Conservation (phyloP, 768 basidiomycete genomes). For the Kwoniella sp. region DNA sequence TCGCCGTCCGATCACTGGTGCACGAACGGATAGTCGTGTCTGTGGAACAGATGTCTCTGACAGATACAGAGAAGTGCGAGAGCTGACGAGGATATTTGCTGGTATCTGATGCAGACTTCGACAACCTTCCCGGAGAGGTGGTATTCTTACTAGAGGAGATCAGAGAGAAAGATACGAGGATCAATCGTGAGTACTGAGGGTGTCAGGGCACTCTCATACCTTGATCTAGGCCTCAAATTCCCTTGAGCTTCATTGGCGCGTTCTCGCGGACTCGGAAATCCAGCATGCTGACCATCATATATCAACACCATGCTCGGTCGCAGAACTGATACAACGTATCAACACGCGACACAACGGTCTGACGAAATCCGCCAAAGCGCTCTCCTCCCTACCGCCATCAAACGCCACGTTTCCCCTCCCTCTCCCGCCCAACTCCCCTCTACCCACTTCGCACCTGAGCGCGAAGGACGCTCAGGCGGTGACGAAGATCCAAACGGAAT, state of each 20-base stretch:
- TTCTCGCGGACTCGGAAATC: neutral
- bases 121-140: conserved; percentile 52
- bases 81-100: too few species aligned
- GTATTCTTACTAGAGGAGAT: conserved; percentile 53
- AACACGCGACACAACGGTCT: conserved; percentile 42
- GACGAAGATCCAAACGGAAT: conserved; percentile 46
- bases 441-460: conserved; percentile 37
- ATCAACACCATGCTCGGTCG: too few species aligned
- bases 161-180: conserved; percentile 44
- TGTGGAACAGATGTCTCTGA: too few species aligned
- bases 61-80: neutral
- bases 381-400: conserved; percentile 5
- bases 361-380: conserved; percentile 31
- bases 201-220: neutral
- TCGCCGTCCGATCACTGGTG: neutral
- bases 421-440: conserved; percentile 25
- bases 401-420: conserved; percentile 34
- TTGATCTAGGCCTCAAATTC: neutral
- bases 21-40: too few species aligned
- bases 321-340: conserved; percentile 42
- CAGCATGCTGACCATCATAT: neutral
- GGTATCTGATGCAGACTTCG: conserved; percentile 36
- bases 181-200: conserved; percentile 50
- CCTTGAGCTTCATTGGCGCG: too few species aligned
- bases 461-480: conserved; percentile 45